These are phyloP conservation scores for Kwoniella pini DNA, from an alignment of 768 basidiomycete species.

Conservation along the genomic window DNA sequence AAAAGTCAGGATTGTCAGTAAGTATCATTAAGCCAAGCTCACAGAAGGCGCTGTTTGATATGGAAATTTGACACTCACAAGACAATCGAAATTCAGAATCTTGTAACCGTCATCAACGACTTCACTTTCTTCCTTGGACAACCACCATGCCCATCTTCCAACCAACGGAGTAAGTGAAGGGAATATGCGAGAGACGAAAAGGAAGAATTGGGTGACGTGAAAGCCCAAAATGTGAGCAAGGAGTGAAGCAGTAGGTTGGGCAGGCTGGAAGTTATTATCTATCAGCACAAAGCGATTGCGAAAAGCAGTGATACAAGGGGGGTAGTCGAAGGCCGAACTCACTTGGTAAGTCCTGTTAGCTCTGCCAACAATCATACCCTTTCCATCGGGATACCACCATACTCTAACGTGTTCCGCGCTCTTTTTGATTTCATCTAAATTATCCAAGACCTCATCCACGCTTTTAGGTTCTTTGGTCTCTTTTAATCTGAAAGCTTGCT, in stretches of 20 bases:
- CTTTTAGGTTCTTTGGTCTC: conserved; percentile 66
- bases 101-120: conserved; percentile 75
- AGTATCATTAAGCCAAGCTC: not conserved
- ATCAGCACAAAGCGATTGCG: not conserved
- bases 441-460: conserved; percentile 58
- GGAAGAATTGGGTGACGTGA: conserved; percentile 78
- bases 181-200: conserved; percentile 73
- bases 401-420: conserved; percentile 86
- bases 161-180: conserved; percentile 66
- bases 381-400: conserved; percentile 91
- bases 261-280: conserved; percentile 35
- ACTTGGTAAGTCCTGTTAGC: conserved; percentile 78
- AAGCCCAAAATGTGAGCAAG: conserved; percentile 67
- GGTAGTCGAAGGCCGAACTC: conserved; percentile 11
- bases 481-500: conserved; percentile 75
- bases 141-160: conserved; percentile 61
- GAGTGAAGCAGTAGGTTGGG: conserved; percentile 33
- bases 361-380: conserved; percentile 69
- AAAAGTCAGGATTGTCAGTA: not conserved
- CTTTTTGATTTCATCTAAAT: conserved; percentile 52
- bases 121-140: conserved; percentile 61
- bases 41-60: too few species aligned
- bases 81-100: conserved; percentile 91
- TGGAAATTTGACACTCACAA: too few species aligned
- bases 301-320: too few species aligned